A percentile compares a stretch with the other conserved stretches of the same genome.
These are phyloP conservation scores for Pulveroboletus sp. DNA, from an alignment of 768 basidiomycete genomes.

Conservation along the genomic window DNA sequence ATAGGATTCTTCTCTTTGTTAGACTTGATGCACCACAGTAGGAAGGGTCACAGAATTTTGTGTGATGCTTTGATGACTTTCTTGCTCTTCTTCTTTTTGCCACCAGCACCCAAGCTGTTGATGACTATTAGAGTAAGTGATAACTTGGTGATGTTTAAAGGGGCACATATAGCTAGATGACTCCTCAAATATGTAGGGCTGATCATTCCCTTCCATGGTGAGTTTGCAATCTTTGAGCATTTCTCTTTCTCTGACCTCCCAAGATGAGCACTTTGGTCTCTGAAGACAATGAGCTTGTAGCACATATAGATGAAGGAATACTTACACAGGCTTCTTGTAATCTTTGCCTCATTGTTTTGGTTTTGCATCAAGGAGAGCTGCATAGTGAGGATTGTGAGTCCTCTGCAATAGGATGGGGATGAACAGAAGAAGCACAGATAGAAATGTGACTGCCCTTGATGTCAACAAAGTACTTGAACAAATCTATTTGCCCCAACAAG, in stretches of 20 bases:
- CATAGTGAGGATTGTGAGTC: slow-evolving; percentile 91
- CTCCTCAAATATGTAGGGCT: slow-evolving; percentile 91
- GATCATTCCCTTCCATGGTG: slow-evolving; percentile 77
- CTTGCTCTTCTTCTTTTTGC: slow-evolving; percentile 80
- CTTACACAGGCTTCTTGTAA: slow-evolving; percentile 75
- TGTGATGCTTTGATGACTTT: slow-evolving; percentile 95
- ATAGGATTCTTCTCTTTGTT: slow-evolving; percentile 96
- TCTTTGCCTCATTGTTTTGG: slow-evolving; percentile 81
- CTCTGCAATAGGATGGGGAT: slow-evolving; percentile 42
- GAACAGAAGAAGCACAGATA: background rate
- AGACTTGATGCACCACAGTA: slow-evolving; percentile 88
- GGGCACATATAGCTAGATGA: slow-evolving; percentile 74
- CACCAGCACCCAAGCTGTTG: slow-evolving; percentile 62
- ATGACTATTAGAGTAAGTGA: slow-evolving; percentile 55
- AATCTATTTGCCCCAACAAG: slow-evolving; percentile 94
- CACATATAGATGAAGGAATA: slow-evolving; percentile 5
- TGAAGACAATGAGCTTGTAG: slow-evolving; percentile 8
- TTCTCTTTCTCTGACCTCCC: slow-evolving; percentile 98
- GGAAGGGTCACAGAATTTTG: slow-evolving; percentile 93
- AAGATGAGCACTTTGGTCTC: slow-evolving; percentile 76
- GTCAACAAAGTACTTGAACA: slow-evolving; percentile 98
- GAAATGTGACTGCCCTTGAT: slow-evolving; percentile 62
- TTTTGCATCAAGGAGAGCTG: slow-evolving; percentile 82
- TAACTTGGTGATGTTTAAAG: background rate
- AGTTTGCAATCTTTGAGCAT: slow-evolving; percentile 82